Base-by-base conservation (phyloP, 2,329 filamentous ascomycete genomes). In the Phaeophleospora eucalypticola region DNA sequence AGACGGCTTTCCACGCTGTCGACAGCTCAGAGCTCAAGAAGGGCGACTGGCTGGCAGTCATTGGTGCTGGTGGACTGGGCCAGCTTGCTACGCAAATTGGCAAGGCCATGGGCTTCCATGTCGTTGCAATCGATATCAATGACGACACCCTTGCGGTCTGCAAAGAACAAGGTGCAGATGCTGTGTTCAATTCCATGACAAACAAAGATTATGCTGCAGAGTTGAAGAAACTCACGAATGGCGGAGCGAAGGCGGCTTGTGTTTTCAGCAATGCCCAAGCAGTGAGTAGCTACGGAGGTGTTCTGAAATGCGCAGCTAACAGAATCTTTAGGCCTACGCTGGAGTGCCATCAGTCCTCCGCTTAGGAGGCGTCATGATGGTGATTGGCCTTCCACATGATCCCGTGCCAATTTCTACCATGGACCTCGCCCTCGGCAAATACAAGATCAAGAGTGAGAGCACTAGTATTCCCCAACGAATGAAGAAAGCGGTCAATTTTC, bases 211-310 rank as follows among this genome's bases (percentile, higher is more conserved):
- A 54, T 18, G 49, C 43, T 12, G 34, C 43, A 3, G 43, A 54
- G 40, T 27, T 52, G 17, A 49, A 51, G 34, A 15, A 49, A 41
- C 43, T 54, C 7, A 54, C 49, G 2, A 45, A 41, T 21, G 49
- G 52, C 12, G 52, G 49, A 9, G 49, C 39, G 12, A 49, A 43
- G 19, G 49, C 49, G n/a, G 52, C 52, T 24, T 51, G 49, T 20
- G 52, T 54, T 1, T 54, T 54, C 41, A 54, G 52, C 43, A 52
- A 52, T 24, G 49, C 52, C 7, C 45, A 54, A 24, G 49, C 48
- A 19, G 52, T 54, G 33, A 29, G 50, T 40, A 1, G 6, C 9
- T 21, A 17, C 17, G 16, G 10, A 12, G n/a, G 16, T 8, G 14
- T 34, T 3, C 35, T 3, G 27, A 17, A 10, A 10, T 17, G 12